Evolutionary conservation across 2,329 filamentous ascomycete genomes (phyloP), one percentile per base, ranked within the genome.

Genomic region (Curvularia sp.): DNA sequence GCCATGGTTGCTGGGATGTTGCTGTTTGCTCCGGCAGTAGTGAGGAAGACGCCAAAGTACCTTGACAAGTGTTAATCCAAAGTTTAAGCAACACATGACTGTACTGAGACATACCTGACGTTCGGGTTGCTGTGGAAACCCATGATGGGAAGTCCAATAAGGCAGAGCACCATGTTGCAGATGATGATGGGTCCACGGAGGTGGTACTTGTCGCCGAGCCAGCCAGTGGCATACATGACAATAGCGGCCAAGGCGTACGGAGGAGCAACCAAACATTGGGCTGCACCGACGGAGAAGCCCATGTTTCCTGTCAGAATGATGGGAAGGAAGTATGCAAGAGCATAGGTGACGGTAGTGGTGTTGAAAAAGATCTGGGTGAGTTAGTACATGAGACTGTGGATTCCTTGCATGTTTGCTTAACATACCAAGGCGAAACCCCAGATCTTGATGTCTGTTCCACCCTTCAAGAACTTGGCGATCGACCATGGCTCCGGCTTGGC

Each of bases 321-420:
- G 6, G 91, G 91, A 3, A 93, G 78, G 71, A 93, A 94, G 75
- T 90, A 94, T 2, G 90, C 89, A 8, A 95, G 84, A 0, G 90
- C 87, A 73, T 95, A 95, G 1, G 84, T 84, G 49, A 91, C 84
- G 10, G 89, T 90, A 0, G 90, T 92, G 1, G 86, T 85, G 74
- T 86, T 86, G 78, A 81, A 81, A 73, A 83, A 85, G 52, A 86
- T 80, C 71, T 73, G 15, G 32, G 8, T 2, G 54, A 10, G 41
- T 74, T 49, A 74, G 67, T 41, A 53, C 3, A 13, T 13, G 9
- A 3, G 12, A 10, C n/a, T 7, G 23, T 48, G 32, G 12, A 15
- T 13, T 2, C 19, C 5, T 28, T 18, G n/a, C 15, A 3, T 27
- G 18, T n/a, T 7, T 18, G 28, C 67, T 63, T 56, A 72, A 68